Conservation (phyloP, 2,329 filamentous ascomycete species). For the Cladosporium sphaerospermum region DNA sequence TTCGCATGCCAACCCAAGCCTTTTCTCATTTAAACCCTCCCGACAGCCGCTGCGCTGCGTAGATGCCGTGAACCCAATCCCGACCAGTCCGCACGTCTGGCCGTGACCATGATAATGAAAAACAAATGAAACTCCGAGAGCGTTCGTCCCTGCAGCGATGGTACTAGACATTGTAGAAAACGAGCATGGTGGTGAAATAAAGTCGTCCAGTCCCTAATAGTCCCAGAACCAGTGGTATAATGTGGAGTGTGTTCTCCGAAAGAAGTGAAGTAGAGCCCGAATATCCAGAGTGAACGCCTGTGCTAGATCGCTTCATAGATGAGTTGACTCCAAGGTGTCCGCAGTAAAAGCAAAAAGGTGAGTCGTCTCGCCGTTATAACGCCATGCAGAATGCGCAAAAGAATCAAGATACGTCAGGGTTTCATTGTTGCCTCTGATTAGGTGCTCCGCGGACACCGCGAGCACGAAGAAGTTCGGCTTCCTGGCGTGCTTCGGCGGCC, state of each 20-base stretch:
- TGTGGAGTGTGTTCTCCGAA: background rate
- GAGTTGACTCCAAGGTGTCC: constrained; percentile 3
- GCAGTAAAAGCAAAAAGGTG: background rate
- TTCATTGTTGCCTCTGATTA: constrained; percentile 15
- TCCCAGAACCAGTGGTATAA: background rate
- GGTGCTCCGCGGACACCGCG: background rate
- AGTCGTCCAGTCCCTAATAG: constrained; percentile 1
- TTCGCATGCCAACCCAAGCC: background rate
- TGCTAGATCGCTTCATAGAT: constrained; percentile 22
- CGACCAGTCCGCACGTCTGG: background rate
- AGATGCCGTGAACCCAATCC: background rate
- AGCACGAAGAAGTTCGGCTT: constrained; percentile 24
- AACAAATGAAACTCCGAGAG: constrained; percentile 4
- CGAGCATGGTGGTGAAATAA: constrained; percentile 3
- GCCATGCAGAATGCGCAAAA: constrained; percentile 9
- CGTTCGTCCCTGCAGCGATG: constrained; percentile 4
- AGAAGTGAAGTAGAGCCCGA: constrained; percentile 3
- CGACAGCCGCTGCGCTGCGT: too few relatives aligned
- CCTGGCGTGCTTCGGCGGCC: constrained; percentile 39
- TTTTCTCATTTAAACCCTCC: too few relatives aligned
- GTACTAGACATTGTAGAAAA: constrained; percentile 1
- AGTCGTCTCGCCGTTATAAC: constrained; percentile 1
- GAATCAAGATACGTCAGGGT: background rate
- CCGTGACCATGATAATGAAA: background rate
- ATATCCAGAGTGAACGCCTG: constrained; percentile 14